Conservation (phyloP, 805 yeast genomes). For the Cyberlindnera misumaiensis region DNA sequence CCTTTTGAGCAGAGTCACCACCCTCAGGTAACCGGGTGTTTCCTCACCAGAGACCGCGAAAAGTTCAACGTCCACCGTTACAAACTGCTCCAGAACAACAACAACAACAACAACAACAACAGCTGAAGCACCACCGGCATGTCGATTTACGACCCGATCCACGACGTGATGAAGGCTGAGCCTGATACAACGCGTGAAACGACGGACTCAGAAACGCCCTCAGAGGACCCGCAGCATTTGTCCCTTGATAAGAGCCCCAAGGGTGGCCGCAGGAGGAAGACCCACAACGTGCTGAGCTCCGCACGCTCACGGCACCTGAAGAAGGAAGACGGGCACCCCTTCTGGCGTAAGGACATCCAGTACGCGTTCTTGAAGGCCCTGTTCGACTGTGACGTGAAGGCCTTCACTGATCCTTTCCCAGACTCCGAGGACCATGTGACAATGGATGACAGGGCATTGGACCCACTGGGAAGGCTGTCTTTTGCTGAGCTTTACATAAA, state of each 20-base stretch:
- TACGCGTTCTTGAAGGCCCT: slow-evolving; percentile 64
- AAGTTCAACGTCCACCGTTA: too few relatives aligned
- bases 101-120: not conserved
- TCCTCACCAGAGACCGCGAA: too few relatives aligned
- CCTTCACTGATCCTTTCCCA: slow-evolving; percentile 61
- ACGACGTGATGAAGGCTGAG: too few relatives aligned
- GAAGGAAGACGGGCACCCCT: slow-evolving; percentile 87
- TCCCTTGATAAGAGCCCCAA: slow-evolving; percentile 4
- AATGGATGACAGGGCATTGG: slow-evolving; percentile 26
- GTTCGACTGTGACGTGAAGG: slow-evolving; percentile 54
- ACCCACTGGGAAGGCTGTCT: slow-evolving; percentile 45
- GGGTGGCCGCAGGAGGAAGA: slow-evolving; percentile 4
- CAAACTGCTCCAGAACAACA: not conserved
- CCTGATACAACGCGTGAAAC: too few relatives aligned
- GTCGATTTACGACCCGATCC: too few relatives aligned
- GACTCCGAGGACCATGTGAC: slow-evolving; percentile 30
- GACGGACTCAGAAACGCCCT: too few relatives aligned
- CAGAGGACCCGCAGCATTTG: too few relatives aligned
- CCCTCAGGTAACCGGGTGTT: too few relatives aligned
- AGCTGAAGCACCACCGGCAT: not conserved
- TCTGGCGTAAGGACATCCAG: slow-evolving; percentile 84
- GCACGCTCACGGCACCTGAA: slow-evolving; percentile 57
- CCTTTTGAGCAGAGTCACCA: too few relatives aligned
- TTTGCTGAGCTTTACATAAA: slow-evolving; percentile 81
- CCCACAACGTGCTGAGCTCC: slow-evolving; percentile 15